These are phyloP conservation scores for Larix kaempferi DNA, from an alignment of 75 land plant species.

Conservation along the genomic window DNA sequence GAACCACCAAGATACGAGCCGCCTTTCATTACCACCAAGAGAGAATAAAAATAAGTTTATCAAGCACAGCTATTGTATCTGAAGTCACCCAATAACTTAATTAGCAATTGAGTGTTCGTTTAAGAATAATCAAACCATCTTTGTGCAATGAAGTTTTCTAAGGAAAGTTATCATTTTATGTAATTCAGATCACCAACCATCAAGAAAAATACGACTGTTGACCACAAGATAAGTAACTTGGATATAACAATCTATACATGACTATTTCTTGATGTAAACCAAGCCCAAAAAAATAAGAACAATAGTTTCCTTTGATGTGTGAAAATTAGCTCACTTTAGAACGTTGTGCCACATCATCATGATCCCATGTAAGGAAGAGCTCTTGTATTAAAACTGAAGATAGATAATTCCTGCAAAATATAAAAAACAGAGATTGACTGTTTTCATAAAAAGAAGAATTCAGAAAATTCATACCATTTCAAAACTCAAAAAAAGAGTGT, in stretches of 20 bases:
- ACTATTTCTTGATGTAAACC: background rate
- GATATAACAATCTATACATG: background rate
- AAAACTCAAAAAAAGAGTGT: background rate
- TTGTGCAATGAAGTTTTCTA: background rate
- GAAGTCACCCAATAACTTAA: background rate
- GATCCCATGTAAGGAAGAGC: slow-evolving; percentile 95
- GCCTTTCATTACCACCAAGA: slow-evolving; percentile 45
- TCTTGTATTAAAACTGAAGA: slow-evolving; percentile 92
- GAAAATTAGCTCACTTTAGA: slow-evolving; percentile 56
- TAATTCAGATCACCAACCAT: background rate
- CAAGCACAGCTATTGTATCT: background rate
- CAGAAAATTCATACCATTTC: slow-evolving; percentile 11
- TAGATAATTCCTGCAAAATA: slow-evolving; percentile 86
- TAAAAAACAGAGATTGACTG: background rate
- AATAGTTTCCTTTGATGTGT: slow-evolving; percentile 5
- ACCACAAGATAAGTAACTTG: background rate
- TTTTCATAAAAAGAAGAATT: background rate
- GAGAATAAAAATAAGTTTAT: background rate
- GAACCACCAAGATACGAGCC: slow-evolving; percentile 90
- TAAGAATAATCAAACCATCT: slow-evolving; percentile 1
- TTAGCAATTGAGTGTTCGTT: background rate
- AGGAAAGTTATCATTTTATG: background rate
- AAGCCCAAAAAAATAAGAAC: background rate
- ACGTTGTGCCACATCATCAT: slow-evolving; percentile 81
- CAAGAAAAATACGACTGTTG: background rate